Base-by-base conservation (phyloP, 768 basidiomycete genomes). In the Calocera cornea region DNA sequence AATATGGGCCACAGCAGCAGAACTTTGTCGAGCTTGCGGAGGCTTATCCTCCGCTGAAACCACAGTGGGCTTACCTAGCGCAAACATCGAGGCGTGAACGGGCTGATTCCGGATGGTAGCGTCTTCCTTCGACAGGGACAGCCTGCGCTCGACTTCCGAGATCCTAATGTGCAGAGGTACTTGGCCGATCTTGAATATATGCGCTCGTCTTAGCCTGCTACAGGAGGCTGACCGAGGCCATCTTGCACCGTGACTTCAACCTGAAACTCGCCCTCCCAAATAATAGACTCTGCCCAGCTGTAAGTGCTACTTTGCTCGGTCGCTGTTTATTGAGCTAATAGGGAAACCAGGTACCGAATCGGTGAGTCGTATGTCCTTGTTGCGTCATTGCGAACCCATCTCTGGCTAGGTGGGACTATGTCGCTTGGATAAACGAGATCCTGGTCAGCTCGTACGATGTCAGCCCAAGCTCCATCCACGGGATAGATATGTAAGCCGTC, bases 221-320 rank as follows among this genome's bases (percentile, higher is more conserved):
- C 72, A 92, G 95, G 72, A 80, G 84, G 49, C 78, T 97, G 70
- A 95, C 95, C 1, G 81, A 87, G 71, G 89, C 89, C 0, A 79
- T 97, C 27, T 80, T 95, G 34, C 78, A 81, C 69, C 81, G 86
- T 33, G 91, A 95, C 76, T 95, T 93, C 73, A 76, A 79, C 1
- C 72, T 95, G 36, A 77, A 77, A 34, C 71, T 95, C 0, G 71
- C 77, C 1, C 76, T 97, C 14, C 89, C 89, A 1, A 74, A 79
- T 1, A 83, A 92, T 76, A 79, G 94, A 66, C 77, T 97, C 5
- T 95, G 94, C 76, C 95, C 95, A 34, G 89, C 94, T 0, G 93
- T 95, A 73, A 68, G 85, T 75, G 14, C 14, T 31, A 27, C 68
- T 11, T 33, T 34, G 29, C 34, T 8, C 49, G 38, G 41, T 65